Conservation (phyloP, 1,284 basidiomycete species). For the Ganoderma leucocontextum region DNA sequence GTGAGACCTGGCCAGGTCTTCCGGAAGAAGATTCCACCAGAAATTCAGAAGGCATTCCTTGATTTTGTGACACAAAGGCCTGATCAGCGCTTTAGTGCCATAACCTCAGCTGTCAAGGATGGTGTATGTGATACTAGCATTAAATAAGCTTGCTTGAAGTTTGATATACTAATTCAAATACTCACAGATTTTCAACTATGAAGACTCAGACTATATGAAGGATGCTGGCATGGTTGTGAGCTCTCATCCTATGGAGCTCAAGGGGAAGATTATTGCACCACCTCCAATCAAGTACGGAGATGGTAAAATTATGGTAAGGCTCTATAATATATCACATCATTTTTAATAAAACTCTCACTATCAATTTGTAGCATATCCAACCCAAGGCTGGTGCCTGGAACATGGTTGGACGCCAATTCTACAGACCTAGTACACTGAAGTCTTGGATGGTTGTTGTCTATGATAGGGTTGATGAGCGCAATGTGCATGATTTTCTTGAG, state of each 20-base stretch:
- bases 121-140: constrained; percentile 7
- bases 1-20: constrained; percentile 54
- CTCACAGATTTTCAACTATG: constrained; percentile 41
- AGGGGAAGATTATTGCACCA: constrained; percentile 39
- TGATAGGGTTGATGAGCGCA: not conserved
- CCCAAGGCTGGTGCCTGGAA: constrained; percentile 44
- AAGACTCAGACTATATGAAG: constrained; percentile 43
- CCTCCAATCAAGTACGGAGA: constrained; percentile 41
- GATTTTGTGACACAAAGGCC: constrained; percentile 21
- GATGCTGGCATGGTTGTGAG: constrained; percentile 44
- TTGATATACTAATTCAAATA: not conserved
- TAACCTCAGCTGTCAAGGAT: constrained; percentile 7
- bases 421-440: constrained; percentile 23
- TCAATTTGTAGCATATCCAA: constrained; percentile 23
- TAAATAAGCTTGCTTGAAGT: not conserved
- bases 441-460: constrained; percentile 43
- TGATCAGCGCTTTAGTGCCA: constrained; percentile 6
- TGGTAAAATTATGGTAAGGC: constrained; percentile 20
- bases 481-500: constrained; percentile 32
- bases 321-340: not conserved
- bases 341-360: not conserved
- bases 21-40: constrained; percentile 50
- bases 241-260: constrained; percentile 36
- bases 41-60: constrained; percentile 31
- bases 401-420: constrained; percentile 40